A percentile compares a stretch with the other conserved stretches of the same genome.
Conservation (phyloP, 208 protist species). For the Polymyxa betae region DNA sequence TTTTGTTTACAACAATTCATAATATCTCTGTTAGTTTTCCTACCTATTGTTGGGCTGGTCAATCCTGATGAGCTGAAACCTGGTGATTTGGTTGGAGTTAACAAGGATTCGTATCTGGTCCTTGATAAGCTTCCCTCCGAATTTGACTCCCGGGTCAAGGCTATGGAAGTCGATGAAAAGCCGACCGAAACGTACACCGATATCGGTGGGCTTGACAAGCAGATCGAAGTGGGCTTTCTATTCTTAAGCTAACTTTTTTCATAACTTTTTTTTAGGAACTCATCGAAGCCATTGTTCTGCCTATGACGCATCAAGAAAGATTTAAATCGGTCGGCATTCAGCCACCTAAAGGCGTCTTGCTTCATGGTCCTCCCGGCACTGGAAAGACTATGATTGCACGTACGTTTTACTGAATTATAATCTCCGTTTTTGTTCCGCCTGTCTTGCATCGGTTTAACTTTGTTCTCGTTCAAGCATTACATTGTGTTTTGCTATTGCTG, state of each 20-base stretch:
- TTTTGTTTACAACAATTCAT: too few relatives aligned
- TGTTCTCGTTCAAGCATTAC: too few relatives aligned
- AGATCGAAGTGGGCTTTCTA: slow-evolving; percentile 91
- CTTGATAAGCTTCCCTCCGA: slow-evolving; percentile 98
- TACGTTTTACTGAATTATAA: not conserved
- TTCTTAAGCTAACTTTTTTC: not conserved
- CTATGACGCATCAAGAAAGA: slow-evolving; percentile 96
- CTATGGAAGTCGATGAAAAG: slow-evolving; percentile 99
- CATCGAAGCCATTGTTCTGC: slow-evolving; percentile 98
- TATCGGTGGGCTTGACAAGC: slow-evolving; percentile 98
- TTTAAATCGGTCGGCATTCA: slow-evolving; percentile 98
- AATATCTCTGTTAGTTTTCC: slow-evolving; percentile 96
- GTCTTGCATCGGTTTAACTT: not conserved
- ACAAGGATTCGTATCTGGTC: slow-evolving; percentile 99
- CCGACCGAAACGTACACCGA: slow-evolving; percentile 98
- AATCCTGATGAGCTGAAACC: slow-evolving; percentile 91
- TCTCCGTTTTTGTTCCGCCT: not conserved
- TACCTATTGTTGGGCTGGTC: slow-evolving; percentile 99
- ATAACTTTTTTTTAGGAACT: slow-evolving; percentile 73
- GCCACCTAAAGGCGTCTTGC: slow-evolving; percentile 94
- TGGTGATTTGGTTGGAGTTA: slow-evolving; percentile 98
- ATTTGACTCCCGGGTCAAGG: slow-evolving; percentile 99
- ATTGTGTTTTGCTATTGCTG: too few relatives aligned
- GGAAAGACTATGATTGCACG: slow-evolving; percentile 96
- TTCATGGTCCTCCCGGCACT: slow-evolving; percentile 97